Base-by-base conservation (phyloP, 768 basidiomycete species). In the Psilocybe azurescens region DNA sequence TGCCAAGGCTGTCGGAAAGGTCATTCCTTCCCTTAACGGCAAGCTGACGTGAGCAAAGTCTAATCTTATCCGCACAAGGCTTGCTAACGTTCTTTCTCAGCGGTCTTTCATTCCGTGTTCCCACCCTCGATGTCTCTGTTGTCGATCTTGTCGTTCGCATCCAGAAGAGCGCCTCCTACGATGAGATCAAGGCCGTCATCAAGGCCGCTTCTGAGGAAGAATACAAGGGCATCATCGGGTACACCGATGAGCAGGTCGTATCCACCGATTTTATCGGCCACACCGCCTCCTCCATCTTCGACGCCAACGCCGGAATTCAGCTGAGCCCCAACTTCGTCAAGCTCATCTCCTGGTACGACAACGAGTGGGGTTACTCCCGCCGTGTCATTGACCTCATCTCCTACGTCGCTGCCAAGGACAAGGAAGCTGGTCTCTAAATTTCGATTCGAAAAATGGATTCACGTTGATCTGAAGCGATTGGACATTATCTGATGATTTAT, bases 1-100 rank as follows among this genome's bases (percentile, higher is more conserved):
- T 66, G 97, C 97, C 77, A 99, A 99, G 88, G 95, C 95, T 66
- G 95, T 97, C 74, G 95, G 95, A 71, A 97, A 97, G 84, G 95
- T 99, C 78, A 98, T 99, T 75, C 97, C 97, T 62, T 76, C 79
- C 54, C 86, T 99, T 69, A 97, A 98, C 80, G 97, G 97, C 81
- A 99, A 98, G 83, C 89, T 99, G 73, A 99, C 95, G 91, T 93
- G 74, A 70, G 89, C 56, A 24, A 79, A n/a, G 54, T 32, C 55
- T 2, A 33, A 53, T 58, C 32, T 41, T 32, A 36, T 61, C 52
- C 60, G 53, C 38, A 30, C 41, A 9, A 20, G 8, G 29, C 36
- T 29, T 20, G 33, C 33, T 36, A 36, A 36, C 60, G 32, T 36
- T 54, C n/a, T 62, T 24, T 32, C 5, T 48, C 56, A 69, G 91